phyloP scores from a whole-genome alignment of 768 basidiomycete genomes.

The Tulasnella sp. region DNA sequence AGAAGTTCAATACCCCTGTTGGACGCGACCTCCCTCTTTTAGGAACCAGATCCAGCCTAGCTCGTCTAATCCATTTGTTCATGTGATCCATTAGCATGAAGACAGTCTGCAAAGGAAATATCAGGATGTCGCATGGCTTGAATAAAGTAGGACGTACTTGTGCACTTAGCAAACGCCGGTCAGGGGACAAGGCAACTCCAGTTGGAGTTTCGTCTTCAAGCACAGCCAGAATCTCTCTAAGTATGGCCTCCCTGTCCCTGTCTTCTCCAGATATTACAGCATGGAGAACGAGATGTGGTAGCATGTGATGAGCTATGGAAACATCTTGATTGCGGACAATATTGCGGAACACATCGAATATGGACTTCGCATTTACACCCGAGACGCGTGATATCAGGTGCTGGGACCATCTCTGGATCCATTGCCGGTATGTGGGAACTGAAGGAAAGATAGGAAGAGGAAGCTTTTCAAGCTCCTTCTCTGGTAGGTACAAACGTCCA shows the following conservation, averaged over 20 bases:
- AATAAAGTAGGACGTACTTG: slow-evolving; percentile 41
- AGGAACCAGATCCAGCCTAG: slow-evolving; percentile 49
- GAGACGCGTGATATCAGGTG: slow-evolving; percentile 60
- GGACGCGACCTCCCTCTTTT: slow-evolving; percentile 34
- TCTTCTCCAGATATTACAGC: slow-evolving; percentile 64
- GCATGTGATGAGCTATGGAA: slow-evolving; percentile 77
- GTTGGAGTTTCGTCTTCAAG: slow-evolving; percentile 74
- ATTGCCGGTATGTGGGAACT: slow-evolving; percentile 80
- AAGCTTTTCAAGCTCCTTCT: slow-evolving; percentile 27
- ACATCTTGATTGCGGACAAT: slow-evolving; percentile 81
- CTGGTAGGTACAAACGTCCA: slow-evolving; percentile 44
- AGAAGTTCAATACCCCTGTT: slow-evolving; percentile 28
- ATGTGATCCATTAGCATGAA: slow-evolving; percentile 93
- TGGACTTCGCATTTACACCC: slow-evolving; percentile 41
- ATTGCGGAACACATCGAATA: slow-evolving; percentile 69
- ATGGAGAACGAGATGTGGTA: slow-evolving; percentile 85
- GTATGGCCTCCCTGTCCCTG: slow-evolving; percentile 48
- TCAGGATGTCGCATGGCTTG: not conserved
- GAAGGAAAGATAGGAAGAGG: slow-evolving; percentile 66
- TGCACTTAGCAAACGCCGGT: slow-evolving; percentile 84
- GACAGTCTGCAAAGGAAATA: slow-evolving; percentile 44
- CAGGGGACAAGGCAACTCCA: slow-evolving; percentile 43
- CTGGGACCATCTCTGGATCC: slow-evolving; percentile 83
- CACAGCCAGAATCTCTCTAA: slow-evolving; percentile 63
- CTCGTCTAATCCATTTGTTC: slow-evolving; percentile 71